These are phyloP conservation scores for Sextonia rubra DNA, from an alignment of 164 flowering plant species.

Conservation along the genomic window DNA sequence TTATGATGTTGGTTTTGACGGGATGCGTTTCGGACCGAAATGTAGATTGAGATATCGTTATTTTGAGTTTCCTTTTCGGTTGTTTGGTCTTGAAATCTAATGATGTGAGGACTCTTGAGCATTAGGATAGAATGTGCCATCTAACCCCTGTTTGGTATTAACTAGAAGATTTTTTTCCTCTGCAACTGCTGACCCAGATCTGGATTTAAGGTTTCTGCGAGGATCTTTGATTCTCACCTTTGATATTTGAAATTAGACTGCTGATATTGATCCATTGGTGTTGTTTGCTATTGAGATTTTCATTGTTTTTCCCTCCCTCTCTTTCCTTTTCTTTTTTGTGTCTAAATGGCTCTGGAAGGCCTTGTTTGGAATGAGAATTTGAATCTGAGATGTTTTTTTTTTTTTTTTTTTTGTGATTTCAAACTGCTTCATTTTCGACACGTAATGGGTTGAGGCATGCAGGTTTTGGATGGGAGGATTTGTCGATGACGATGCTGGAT, in stretches of 20 bases:
- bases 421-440: not conserved
- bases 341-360: not conserved
- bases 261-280: not conserved
- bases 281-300: not conserved
- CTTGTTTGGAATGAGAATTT: not conserved
- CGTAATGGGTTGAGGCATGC: not conserved
- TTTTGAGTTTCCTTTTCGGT: not conserved
- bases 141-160: not conserved
- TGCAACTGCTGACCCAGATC: not conserved
- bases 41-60: not conserved
- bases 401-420: not conserved
- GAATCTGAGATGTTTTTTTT: not conserved
- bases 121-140: too few relatives aligned
- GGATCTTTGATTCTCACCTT: not conserved
- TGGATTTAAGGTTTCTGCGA: not conserved
- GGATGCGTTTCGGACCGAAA: not conserved
- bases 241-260: not conserved
- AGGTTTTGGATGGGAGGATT: not conserved
- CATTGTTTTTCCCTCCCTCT: not conserved
- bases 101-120: too few relatives aligned
- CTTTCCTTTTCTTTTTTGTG: not conserved
- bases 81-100: not conserved
- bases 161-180: not conserved
- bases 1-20: not conserved
- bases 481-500: not conserved